Percentiles rank a stretch among this genome's conserved stretches.
These are phyloP conservation scores for Turritis glabra DNA, from an alignment of 345 rosid genomes.

Conservation along the genomic window DNA sequence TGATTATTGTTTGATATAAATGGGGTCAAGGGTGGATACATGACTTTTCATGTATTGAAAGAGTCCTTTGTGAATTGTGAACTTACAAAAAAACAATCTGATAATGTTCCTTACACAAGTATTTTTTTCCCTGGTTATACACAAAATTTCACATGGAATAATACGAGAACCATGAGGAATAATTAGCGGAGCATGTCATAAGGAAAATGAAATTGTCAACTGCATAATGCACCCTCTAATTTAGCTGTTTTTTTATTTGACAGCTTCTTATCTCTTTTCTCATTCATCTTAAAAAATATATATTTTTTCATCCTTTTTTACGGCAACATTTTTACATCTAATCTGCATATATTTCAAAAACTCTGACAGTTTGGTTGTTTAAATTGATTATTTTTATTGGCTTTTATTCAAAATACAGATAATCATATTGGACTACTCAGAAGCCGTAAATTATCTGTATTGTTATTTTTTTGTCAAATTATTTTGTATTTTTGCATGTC, in stretches of 20 bases:
- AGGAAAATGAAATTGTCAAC: constrained; percentile 20
- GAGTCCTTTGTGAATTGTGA: not conserved
- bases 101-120: not conserved
- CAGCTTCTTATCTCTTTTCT: not conserved
- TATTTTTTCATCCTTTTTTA: not conserved
- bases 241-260: not conserved
- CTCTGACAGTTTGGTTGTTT: not conserved
- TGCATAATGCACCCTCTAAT: constrained; percentile 1
- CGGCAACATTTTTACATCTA: not conserved
- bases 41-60: constrained; percentile 10
- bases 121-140: not conserved
- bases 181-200: constrained; percentile 5
- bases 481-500: too few relatives aligned
- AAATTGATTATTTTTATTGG: not conserved
- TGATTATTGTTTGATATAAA: not conserved
- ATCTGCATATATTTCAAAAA: not conserved
- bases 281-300: not conserved
- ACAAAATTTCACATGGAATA: not conserved
- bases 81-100: not conserved
- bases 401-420: not conserved
- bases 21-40: not conserved
- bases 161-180: not conserved
- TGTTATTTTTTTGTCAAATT: not conserved
- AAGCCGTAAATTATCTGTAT: not conserved
- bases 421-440: not conserved